Base-by-base conservation (phyloP, 805 yeast genomes). In the Hanseniaspora thailandica region DNA sequence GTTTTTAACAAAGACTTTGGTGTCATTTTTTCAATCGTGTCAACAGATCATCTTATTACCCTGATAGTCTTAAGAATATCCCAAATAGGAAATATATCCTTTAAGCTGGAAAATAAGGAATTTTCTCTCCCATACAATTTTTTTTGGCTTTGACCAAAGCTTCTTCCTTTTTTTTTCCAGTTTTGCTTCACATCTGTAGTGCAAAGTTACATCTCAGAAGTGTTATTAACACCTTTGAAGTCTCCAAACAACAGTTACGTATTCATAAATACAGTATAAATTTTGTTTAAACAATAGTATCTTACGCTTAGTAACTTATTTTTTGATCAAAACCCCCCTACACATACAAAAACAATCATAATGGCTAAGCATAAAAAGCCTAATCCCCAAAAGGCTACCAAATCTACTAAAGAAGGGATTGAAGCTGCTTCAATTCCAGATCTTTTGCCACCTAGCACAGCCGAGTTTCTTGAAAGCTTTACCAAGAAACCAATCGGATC, bases 341-440 rank as follows among this genome's bases (percentile, higher is more conserved):
- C 8, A 26, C 8, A 26, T 26, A 26, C 28, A 5, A 26, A 26
- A 26, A 26, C 28, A 26, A 26, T 6, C 34, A 41, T 10, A 9
- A 41, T 41, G 45, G 45, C 45, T 4, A 41, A 41, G 17, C 33
- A 41, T 41, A 41, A 26, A 41, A 41, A 41, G 26, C 20, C n/a
- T 26, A 41, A 36, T 17, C 40, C 30, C 12, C 20, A n/a, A 19
- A 41, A 41, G 19, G 33, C n/a, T n/a, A n/a, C n/a, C 33, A 41
- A 41, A 41, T 8, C 45, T n/a, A 15, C 5, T 25, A 23, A 23
- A n/a, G 23, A 25, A 15, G 15, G 12, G n/a, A 26, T 7, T 12
- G 13, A 38, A 3, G 3, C 5, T 38, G 26, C 10, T 26, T 22
- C 1, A 15, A 19, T 9, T 9, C 15, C 26, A 26, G 28, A 8